Percentiles rank a stretch among this genome's conserved stretches.
phyloP scores from a whole-genome alignment of 306 rosid species.

The barrel medic (Medicago truncatula) region DNA sequence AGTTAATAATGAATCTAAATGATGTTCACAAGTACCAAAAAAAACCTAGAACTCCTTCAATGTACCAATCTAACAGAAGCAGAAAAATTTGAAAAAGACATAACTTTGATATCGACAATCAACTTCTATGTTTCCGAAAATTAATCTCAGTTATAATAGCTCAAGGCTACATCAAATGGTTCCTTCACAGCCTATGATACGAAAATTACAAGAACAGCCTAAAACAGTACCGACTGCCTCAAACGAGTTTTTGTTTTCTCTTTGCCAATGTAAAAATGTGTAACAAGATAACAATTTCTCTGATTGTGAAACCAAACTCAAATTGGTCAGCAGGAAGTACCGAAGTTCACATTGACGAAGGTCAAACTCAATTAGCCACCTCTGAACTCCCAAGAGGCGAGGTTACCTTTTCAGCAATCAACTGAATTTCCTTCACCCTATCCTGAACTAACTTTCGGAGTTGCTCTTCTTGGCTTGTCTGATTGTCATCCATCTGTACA shows the following conservation, averaged over 20 bases:
- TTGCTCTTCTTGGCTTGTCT: constrained; percentile 72
- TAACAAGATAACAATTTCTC: constrained; percentile 4
- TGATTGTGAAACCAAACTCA: constrained; percentile 22
- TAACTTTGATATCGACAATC: constrained; percentile 8
- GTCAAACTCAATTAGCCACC: constrained; percentile 6
- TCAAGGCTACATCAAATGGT: constrained; percentile 16
- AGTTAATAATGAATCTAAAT: not conserved
- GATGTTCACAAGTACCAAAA: not conserved
- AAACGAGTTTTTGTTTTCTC: not conserved
- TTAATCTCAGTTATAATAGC: constrained; percentile 34
- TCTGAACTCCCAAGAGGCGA: constrained; percentile 30
- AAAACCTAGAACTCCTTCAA: not conserved
- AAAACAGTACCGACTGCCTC: not conserved
- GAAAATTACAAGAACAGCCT: constrained; percentile 1
- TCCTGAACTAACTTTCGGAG: constrained; percentile 73
- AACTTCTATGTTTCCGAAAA: not conserved
- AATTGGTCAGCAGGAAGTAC: not conserved
- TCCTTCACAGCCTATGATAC: constrained; percentile 13
- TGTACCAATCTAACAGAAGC: not conserved
- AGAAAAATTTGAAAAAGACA: not conserved
- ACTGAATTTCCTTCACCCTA: constrained; percentile 74
- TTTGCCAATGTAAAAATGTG: not conserved
- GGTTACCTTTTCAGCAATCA: constrained; percentile 70
- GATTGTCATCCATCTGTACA: constrained; percentile 66
- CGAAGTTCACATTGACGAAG: constrained; percentile 19